Base-by-base conservation (phyloP, 208 protist species). In the Wallacemonas sp. region DNA sequence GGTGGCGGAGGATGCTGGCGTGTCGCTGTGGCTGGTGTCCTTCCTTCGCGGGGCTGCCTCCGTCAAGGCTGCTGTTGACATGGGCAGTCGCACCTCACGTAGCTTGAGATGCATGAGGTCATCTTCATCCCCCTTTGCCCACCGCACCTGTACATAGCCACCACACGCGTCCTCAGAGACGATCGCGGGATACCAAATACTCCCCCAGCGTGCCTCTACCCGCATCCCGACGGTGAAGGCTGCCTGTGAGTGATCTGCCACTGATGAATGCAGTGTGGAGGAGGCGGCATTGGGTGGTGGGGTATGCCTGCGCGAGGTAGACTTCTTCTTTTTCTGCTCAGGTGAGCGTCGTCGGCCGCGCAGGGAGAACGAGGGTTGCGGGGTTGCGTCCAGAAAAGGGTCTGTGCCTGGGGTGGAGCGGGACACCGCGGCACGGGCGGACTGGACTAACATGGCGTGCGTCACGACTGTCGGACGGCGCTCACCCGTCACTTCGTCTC, bases 71-170 rank as follows among this genome's bases (percentile, higher is more conserved):
- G 44, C 22, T 26, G 22, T 9, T 6, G 22, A 1, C 28, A 26
- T 58, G 3, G 62, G 53, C 3, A 72, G 70, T 4, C 85, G 82
- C 44, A 91, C 85, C 30, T 91, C 81, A 12, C 70, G 68, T 3
- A 73, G 30, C 4, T 72, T 61, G 11, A 91, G 42, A 67, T 91
- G 85, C 28, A 91, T 30, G 12, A 79, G 41, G 8, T 82, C 82
- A 60, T 93, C 82, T 30, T 82, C 78, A 15, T 72, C 69, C 51
- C 24, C 51, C 17, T 58, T 31, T 11, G 34, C 24, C 82, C 83
- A 87, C 26, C 73, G 60, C 59, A 93, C 72, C 61, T 87, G 81
- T 64, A 90, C 83, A 55, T 82, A 90, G 24, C 81, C 81, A 62
- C 79, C 72, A 2, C 70, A 63, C 49, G 81, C 78, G 1, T 71